phyloP scores from a whole-genome alignment of 805 yeast species.

The Monosporozyma unispora region DNA sequence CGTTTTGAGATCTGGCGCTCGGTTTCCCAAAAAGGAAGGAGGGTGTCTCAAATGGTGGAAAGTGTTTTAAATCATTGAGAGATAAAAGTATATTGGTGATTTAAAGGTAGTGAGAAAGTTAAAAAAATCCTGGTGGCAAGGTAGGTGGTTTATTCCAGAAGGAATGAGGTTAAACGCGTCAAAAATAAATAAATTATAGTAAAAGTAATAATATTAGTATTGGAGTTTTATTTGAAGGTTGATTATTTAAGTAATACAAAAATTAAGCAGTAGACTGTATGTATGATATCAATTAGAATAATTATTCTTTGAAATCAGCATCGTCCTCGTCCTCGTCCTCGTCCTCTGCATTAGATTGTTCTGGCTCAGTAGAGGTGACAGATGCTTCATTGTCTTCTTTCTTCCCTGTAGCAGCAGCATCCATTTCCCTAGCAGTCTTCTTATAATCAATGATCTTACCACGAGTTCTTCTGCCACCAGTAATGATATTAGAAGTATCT shows the following conservation, averaged over 20 bases:
- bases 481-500: slow-evolving; percentile 73
- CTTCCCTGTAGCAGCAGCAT: slow-evolving; percentile 24
- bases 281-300: background rate
- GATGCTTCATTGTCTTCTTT: slow-evolving; percentile 27
- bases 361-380: slow-evolving; percentile 20
- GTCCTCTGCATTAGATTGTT: slow-evolving; percentile 20
- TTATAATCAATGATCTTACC: slow-evolving; percentile 81
- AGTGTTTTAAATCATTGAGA: background rate
- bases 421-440: slow-evolving; percentile 67
- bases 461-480: slow-evolving; percentile 82
- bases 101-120: background rate
- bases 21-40: slow-evolving; percentile 1
- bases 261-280: background rate
- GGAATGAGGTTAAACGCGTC: background rate
- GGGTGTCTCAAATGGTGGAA: background rate
- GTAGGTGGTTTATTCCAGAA: too few relatives aligned
- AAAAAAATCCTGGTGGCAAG: too few relatives aligned
- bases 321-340: slow-evolving; percentile 32
- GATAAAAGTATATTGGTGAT: background rate
- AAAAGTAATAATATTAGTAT: background rate
- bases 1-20: background rate
- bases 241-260: background rate
- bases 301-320: slow-evolving; percentile 17
- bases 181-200: background rate
- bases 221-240: background rate